phyloP scores from a whole-genome alignment of 169 alveolate genomes.

The Eimeria sp. region DNA sequence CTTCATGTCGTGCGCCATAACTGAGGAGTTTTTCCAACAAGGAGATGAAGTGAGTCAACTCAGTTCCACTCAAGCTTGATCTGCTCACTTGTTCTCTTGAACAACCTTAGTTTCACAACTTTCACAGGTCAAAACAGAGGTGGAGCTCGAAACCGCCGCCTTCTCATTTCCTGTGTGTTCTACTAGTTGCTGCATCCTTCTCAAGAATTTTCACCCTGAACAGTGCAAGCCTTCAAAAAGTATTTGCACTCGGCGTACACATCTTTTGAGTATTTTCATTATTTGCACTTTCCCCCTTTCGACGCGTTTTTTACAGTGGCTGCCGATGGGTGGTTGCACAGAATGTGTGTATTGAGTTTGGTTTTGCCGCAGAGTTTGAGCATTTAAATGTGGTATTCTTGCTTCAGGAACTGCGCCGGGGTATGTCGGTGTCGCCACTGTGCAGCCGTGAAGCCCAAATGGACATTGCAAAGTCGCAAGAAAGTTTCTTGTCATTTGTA shows the following conservation, averaged over 20 bases:
- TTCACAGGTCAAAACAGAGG: neutral
- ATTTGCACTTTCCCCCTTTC: no score
- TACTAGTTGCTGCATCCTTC: no score
- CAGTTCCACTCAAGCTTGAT: neutral
- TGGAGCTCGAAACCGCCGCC: neutral
- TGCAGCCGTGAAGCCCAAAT: slow-evolving; percentile 93
- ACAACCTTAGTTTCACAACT: neutral
- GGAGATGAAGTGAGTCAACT: slow-evolving; percentile 87
- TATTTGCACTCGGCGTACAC: no score
- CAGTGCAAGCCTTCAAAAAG: no score
- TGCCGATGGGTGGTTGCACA: neutral
- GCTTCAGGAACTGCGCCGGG: slow-evolving; percentile 88
- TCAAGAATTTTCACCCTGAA: no score
- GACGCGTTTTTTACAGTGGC: no score
- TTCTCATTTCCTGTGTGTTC: no score
- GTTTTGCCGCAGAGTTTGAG: neutral
- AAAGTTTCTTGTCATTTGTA: slow-evolving; percentile 91
- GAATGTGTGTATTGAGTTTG: neutral
- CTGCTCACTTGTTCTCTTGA: neutral
- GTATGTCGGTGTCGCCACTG: slow-evolving; percentile 91
- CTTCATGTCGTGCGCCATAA: slow-evolving; percentile 88
- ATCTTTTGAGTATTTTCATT: no score
- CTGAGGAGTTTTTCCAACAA: slow-evolving; percentile 91
- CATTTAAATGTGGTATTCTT: neutral
- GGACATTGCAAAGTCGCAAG: slow-evolving; percentile 92